Conservation (phyloP, 2,329 filamentous ascomycete species). For the Talaromyces sp. region DNA sequence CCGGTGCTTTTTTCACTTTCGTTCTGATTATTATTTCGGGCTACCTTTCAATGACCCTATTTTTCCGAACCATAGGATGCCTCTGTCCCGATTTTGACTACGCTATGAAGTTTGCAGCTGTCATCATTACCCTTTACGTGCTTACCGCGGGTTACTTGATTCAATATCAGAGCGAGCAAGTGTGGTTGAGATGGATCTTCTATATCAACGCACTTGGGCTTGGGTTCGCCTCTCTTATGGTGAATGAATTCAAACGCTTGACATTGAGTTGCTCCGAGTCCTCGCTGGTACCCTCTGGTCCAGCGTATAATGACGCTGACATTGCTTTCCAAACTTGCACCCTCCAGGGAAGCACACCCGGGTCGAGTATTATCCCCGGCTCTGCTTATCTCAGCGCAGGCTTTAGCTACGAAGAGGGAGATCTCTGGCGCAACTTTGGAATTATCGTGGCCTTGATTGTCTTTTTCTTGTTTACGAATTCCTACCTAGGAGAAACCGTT, state of each 20-base stretch:
- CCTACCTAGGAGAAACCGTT: conserved; percentile 35
- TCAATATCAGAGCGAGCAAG: conserved; percentile 67
- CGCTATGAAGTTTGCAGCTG: conserved; percentile 74
- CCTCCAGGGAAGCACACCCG: conserved; percentile 63
- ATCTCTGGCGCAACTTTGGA: conserved; percentile 62
- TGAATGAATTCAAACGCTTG: conserved; percentile 72
- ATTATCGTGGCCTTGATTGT: conserved; percentile 32
- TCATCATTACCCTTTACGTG: conserved; percentile 76
- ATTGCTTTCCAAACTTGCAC: conserved; percentile 77
- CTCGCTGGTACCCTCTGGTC: conserved; percentile 61
- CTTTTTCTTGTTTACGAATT: conserved; percentile 31
- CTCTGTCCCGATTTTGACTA: conserved; percentile 76
- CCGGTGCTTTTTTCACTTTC: conserved; percentile 73
- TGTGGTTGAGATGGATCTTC: conserved; percentile 64
- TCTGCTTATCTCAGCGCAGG: conserved; percentile 61
- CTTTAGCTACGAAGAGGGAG: conserved; percentile 60
- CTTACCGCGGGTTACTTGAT: conserved; percentile 79
- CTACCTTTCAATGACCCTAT: conserved; percentile 68
- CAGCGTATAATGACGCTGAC: conserved; percentile 61
- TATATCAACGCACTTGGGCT: conserved; percentile 71
- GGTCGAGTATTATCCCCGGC: conserved; percentile 59
- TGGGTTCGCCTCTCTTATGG: conserved; percentile 72
- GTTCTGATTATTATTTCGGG: conserved; percentile 63
- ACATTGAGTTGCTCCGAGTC: conserved; percentile 62
- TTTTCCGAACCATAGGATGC: conserved; percentile 70